Evolutionary conservation across 768 basidiomycete species (phyloP), one percentile per base, ranked within the genome.

Genomic region (Rhizopogon rudus): DNA sequence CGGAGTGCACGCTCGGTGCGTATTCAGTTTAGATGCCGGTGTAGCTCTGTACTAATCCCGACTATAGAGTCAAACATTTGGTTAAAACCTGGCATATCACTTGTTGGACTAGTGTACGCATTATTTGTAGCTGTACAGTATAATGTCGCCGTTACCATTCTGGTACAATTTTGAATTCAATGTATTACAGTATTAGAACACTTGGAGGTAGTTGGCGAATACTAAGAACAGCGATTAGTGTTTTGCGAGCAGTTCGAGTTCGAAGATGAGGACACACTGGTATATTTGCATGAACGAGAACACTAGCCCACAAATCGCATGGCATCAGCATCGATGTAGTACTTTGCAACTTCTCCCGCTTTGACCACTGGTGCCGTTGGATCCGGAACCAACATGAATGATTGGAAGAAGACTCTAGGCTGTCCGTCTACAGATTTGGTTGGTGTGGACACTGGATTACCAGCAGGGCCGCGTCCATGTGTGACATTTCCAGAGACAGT

Each of bases 41-140:
- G 20, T 14, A 1, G 37, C 25, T 22, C 14, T 14, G 9, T 37
- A 16, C 35, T 49, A 25, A 49, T 37, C 1, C 14, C 10, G 5
- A 56, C 53, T 67, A 37, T 71, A 87, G 85, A 91, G 88, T 75
- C 93, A 94, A 81, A 94, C 93, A 22, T 95, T 95, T 64, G 92
- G 93, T 61, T 93, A 65, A 77, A 61, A 28, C 5, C 6, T 41
- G 20, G 28, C 29, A 10, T 49, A 3, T 10, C 16, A n/a, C 40
- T 49, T 53, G 20, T 33, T 41, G 29, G 10, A 22, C 4, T 53
- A 51, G 14, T 44, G 14, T 40, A 17, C 10, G 14, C 17, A 31
- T 44, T 42, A 22, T 58, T 12, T 56, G 43, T 56, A 57, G 35
- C 17, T 50, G 28, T 55, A 55, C 14, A 35, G 16, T 57, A 46